Evolutionary conservation across 306 rosid species (phyloP), one percentile per base, ranked within the genome.

Genomic region (Nissolia schottii): DNA sequence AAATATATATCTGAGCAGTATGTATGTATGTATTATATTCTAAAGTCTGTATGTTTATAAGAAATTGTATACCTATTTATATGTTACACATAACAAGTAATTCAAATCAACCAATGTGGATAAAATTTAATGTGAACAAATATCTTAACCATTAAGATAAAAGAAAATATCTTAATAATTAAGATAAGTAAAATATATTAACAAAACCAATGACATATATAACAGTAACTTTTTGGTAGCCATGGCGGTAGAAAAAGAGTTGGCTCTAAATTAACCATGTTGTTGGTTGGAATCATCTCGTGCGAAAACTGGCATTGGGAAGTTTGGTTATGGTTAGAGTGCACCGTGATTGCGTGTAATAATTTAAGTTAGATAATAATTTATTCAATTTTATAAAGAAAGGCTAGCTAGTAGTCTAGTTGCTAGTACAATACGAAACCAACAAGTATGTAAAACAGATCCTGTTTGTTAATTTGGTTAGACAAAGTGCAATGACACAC

Each of bases 401-500:
- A 40, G 11, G 18, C 9, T 55, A n/a, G n/a, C n/a, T n/a, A n/a
- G n/a, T n/a, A n/a, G n/a, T n/a, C n/a, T n/a, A n/a, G n/a, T n/a
- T n/a, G n/a, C n/a, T n/a, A 9, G 59, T 41, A 18, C 50, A 54
- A 40, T 14, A 31, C 19, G 19, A 60, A 35, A 68, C 24, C 45
- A 25, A 7, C 37, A 64, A 57, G 55, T 46, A 55, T 60, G 38
- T 59, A 9, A n/a, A 29, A 7, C 41, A 7, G 9, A 54, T 35
- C 45, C 19, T 60, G 43, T 43, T 78, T 71, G 23, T 48, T n/a
- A n/a, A n/a, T n/a, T 65, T 73, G 70, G 31, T 18, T 72, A 27
- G 61, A 51, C 67, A 73, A 27, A 35, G 61, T 22, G 61, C 32
- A 24, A 11, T 67, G 72, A 67, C 76, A 74, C 83, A 37, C 53